Evolutionary conservation across 371 early-diverging fungal species (phyloP), one percentile per base, ranked within the genome.

Genomic region (Mortierella sp.): DNA sequence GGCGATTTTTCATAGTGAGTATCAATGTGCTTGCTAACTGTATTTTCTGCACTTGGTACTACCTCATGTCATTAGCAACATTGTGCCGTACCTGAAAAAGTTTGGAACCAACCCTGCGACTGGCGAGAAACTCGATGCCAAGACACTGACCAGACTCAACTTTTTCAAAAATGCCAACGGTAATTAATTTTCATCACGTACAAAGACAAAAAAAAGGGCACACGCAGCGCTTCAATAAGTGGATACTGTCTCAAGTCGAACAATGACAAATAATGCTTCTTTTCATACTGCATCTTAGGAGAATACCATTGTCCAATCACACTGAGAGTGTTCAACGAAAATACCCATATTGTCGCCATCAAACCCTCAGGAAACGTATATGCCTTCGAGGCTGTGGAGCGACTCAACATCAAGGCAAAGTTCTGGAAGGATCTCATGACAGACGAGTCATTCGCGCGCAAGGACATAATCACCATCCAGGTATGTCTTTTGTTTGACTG

Each of bases 291-390:
- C 72, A 44, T 48, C n/a, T n/a, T 75, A 90, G 90, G 77, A 26
- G 94, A 95, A 70, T 97, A 93, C 72, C 92, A 95, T 72, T 97
- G 97, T 84, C 99, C 99, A 9, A 94, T 98, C 72, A 96, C 98
- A 1, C 95, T 94, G 79, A 95, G 96, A 80, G 95, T 93, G 11
- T 97, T 99, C 83, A 94, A 93, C 34, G 96, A 96, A 74, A 93
- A 95, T 84, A 95, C 98, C 0, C 96, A 97, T 60, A 98, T 98
- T 79, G 98, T 96, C 2, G 97, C 97, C 52, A 94, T 97, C 87
- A 93, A 91, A 71, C 90, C 95, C 1, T 93, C 96, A 10, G 98
- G 98, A 72, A 95, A 98, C 70, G 98, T 98, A 2, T 98, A 94
- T 89, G 92, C 96, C 3, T 97, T 91, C 80, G 97, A 97, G 54